Base-by-base conservation (phyloP, 2,329 filamentous ascomycete genomes). In the Aspergillus puulaauensis region DNA sequence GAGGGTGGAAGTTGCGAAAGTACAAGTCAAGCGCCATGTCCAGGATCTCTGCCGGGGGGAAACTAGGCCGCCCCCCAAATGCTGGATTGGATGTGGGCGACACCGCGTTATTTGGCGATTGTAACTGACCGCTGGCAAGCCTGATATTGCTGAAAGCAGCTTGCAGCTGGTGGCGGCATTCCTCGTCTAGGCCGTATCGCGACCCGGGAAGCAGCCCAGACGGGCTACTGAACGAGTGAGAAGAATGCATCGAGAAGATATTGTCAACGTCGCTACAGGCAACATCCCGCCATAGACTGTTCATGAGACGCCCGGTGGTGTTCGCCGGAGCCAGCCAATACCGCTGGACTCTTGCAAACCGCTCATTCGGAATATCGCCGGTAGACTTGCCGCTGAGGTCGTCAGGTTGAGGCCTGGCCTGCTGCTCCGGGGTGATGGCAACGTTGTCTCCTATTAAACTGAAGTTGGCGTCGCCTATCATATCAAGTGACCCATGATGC, bases 1-100 rank as follows among this genome's bases (percentile, higher is more conserved):
- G 76, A 1, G 80, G 79, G 54, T 83, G 80, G 57, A 83, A 83
- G 37, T 80, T 79, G 48, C 80, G 79, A 58, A 83, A 80, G 62
- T 81, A 83, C 54, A 82, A 75, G 63, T 83, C 81, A 19, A 83
- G 65, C 8, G 80, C 79, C 66, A 83, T 82, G 57, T 83, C 81
- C 11, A 83, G 68, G 7, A 83, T 79, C 61, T 83, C 81, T 4
- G 80, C 78, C 2, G 80, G 80, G 37, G 77, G 81, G 64, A 75
- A 83, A 66, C 61, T 73, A 58, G 65, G 73, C 39, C 64, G 68
- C 63, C 46, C 71, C 64, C 43, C 67, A 46, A 60, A 64, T 63
- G 55, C 57, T 54, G 61, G 59, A 54, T 50, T 61, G 47, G 66
- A 65, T 43, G 62, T 58, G 2, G 58, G 56, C 23, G 70, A 63